Base-by-base conservation (phyloP, 257 asterid genomes). In the Solanum habrochaites region DNA sequence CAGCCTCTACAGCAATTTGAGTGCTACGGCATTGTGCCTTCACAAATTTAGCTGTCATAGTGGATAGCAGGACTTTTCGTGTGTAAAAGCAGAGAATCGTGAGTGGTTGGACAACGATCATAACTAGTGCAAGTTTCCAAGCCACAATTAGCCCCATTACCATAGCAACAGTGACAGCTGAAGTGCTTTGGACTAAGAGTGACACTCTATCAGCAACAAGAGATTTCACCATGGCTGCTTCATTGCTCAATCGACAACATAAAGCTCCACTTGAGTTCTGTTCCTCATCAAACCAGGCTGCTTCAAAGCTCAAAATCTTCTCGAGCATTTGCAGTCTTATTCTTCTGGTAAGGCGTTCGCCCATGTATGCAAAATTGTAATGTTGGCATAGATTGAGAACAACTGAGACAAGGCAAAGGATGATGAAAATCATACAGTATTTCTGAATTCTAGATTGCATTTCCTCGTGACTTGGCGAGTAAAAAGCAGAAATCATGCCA, bases 51-150 rank as follows among this genome's bases (percentile, higher is more conserved):
- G 92, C 77, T 14, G 96, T 91, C 71, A 93, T 93, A 64, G 95
- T 73, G 11, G 98, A 94, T 1, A 95, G 92, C 42, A 95, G 82
- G 2, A 95, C 94, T 84, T 93, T 94, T 35, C 98, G 70, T 1
- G 93, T 90, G 87, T 95, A 95, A 83, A 94, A 94, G 43, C 98
- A 95, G 64, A 95, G 87, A 47, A 94, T 94, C 11, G 95, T 90
- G 39, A 95, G 95, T 4, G 98, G 98, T 86, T 95, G 98, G 10
- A 95, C 95, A 1, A 98, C 96, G 7, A 95, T 93, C 98, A 95
- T 95, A 23, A 95, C 95, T 1, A 95, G 91, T 1, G 98, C 98
- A 20, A 95, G 95, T 88, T 94, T 95, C 98, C 98, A 95, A 1
- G 98, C 98, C 25, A 95, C 72, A 64, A 94, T 16, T 11, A 95